Evolutionary conservation across 2,329 filamentous ascomycete genomes (phyloP).

Genomic region (Ceratocystis destructans): DNA sequence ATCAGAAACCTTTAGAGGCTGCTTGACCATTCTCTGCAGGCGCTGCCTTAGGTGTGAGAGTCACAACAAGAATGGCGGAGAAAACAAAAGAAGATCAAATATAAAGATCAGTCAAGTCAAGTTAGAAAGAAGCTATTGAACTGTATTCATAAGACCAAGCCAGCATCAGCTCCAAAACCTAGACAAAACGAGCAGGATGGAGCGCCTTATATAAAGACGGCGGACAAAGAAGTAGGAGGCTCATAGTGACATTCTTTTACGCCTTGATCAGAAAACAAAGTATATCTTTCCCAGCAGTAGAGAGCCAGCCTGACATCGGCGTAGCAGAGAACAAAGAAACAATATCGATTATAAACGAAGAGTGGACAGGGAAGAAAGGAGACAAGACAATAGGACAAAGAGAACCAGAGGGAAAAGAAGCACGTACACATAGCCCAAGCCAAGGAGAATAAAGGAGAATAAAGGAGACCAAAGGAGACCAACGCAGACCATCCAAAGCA

Average conservation of each 20-base stretch:
- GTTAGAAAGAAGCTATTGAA: not conserved
- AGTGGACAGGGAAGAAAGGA: not conserved
- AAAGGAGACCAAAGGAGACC: too few species aligned
- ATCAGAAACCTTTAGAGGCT: not conserved
- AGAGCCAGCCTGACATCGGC: too few species aligned
- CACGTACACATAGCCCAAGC: too few species aligned
- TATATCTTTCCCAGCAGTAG: not conserved
- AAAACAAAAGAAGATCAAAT: not conserved
- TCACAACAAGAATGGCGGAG: not conserved
- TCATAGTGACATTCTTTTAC: not conserved
- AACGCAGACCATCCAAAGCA: too few species aligned
- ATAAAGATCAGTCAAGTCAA: not conserved
- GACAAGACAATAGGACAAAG: not conserved
- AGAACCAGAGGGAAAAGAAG: not conserved
- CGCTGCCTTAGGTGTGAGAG: too few species aligned
- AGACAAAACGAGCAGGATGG: not conserved
- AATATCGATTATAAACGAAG: not conserved
- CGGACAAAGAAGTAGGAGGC: not conserved
- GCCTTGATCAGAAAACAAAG: not conserved
- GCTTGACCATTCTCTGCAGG: not conserved
- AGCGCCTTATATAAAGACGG: not conserved
- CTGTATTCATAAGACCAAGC: not conserved
- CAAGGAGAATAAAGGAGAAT: too few species aligned
- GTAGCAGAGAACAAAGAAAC: not conserved
- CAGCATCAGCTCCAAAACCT: not conserved